A percentile compares a stretch with the other conserved stretches of the same genome.
phyloP scores from a whole-genome alignment of 208 protist genomes.

The Crithidia brevicula region DNA sequence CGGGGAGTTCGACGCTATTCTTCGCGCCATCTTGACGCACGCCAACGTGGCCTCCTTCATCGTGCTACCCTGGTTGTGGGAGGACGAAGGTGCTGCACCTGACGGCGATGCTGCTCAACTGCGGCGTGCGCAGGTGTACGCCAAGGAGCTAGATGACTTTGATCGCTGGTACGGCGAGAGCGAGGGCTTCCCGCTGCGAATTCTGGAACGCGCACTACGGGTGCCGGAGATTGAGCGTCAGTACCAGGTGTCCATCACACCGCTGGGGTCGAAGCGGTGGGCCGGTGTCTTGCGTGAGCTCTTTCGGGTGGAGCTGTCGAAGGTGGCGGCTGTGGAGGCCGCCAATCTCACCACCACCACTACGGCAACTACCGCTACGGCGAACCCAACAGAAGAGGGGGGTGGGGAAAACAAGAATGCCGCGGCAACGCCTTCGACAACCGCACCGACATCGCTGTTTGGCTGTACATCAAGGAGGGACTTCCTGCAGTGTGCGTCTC shows the following conservation, averaged over 20 bases:
- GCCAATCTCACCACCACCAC: neutral
- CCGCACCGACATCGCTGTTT: neutral
- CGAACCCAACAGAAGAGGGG: neutral
- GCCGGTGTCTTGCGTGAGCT: slow-evolving; percentile 12
- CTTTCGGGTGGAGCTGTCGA: slow-evolving; percentile 19
- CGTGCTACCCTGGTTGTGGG: slow-evolving; percentile 7
- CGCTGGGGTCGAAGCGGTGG: slow-evolving; percentile 18
- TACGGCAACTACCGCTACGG: neutral
- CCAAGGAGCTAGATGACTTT: slow-evolving; percentile 15
- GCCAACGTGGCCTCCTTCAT: slow-evolving; percentile 27
- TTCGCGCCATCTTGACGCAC: slow-evolving; percentile 9
- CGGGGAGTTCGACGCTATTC: slow-evolving; percentile 15
- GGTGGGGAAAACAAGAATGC: too few relatives aligned
- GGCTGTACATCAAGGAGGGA: slow-evolving; percentile 5
- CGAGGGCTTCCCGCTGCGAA: slow-evolving; percentile 7
- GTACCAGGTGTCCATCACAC: neutral
- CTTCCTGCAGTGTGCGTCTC: slow-evolving; percentile 14
- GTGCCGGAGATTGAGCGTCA: slow-evolving; percentile 3
- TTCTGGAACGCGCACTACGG: slow-evolving; percentile 13
- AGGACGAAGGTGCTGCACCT: neutral
- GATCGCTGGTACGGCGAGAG: slow-evolving; percentile 17
- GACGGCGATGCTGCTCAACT: neutral
- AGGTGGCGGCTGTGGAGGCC: neutral
- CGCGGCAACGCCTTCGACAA: neutral
- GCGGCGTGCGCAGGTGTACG: slow-evolving; percentile 3